These are phyloP conservation scores for Chlamydomonas schloesseri DNA, from an alignment of 139 green algal genomes.

Conservation along the genomic window DNA sequence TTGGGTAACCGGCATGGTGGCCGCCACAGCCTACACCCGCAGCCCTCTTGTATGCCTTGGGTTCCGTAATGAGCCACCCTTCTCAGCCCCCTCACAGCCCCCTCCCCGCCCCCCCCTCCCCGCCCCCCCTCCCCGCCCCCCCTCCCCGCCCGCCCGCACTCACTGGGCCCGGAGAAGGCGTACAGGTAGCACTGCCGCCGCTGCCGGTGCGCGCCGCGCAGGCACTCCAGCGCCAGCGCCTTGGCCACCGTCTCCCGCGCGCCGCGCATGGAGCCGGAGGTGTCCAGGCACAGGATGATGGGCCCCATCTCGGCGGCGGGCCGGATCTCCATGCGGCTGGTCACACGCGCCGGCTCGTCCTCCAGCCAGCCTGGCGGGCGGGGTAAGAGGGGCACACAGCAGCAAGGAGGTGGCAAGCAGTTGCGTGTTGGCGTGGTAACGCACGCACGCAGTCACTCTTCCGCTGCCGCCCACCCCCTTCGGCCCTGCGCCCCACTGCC, in stretches of 20 bases:
- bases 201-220: slow-evolving; percentile 87
- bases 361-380: slow-evolving; percentile 83
- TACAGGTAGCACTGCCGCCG: slow-evolving; percentile 88
- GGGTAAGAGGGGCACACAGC: neutral
- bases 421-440: too few species aligned
- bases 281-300: slow-evolving; percentile 96
- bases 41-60: too few species aligned
- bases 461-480: too few species aligned
- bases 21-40: too few species aligned
- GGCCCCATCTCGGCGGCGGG: slow-evolving; percentile 91
- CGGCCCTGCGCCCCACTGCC: too few species aligned
- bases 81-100: neutral
- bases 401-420: neutral
- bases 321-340: slow-evolving; percentile 82
- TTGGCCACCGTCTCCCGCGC: slow-evolving; percentile 91
- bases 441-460: too few species aligned
- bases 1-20: too few species aligned
- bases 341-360: slow-evolving; percentile 77
- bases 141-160: neutral
- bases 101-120: neutral
- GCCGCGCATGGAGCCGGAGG: slow-evolving; percentile 77
- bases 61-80: too few species aligned
- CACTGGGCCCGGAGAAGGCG: slow-evolving; percentile 85
- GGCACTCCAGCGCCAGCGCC: slow-evolving; percentile 91
- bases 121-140: neutral